Conservation (phyloP, 768 basidiomycete genomes). For the Suillus weaverae region DNA sequence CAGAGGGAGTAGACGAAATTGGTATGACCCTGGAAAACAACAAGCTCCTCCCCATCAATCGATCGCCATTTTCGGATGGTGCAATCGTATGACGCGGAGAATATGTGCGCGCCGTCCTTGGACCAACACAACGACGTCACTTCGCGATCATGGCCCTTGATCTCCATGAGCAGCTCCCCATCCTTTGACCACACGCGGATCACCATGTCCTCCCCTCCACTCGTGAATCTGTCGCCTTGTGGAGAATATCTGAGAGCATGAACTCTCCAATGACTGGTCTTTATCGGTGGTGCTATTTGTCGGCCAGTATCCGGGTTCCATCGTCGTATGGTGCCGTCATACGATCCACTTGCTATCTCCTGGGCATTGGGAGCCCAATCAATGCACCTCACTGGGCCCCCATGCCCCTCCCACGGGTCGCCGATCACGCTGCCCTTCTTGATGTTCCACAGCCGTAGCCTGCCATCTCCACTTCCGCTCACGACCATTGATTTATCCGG, state of each 20-base stretch:
- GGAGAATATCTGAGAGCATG: neutral
- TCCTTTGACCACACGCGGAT: neutral
- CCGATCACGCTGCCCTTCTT: neutral
- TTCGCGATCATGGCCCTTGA: rapidly evolving
- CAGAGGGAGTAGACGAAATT: neutral
- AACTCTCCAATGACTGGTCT: neutral
- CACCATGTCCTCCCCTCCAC: neutral
- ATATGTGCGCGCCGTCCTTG: neutral
- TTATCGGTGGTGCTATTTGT: neutral
- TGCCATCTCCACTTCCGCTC: neutral
- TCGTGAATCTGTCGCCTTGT: neutral
- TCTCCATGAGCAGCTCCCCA: neutral
- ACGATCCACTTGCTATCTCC: slow-evolving; percentile 13
- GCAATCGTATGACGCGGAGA: neutral
- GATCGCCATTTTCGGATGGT: neutral
- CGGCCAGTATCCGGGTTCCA: slow-evolving; percentile 14
- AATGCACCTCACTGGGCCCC: neutral
- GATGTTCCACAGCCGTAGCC: neutral
- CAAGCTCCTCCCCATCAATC: neutral
- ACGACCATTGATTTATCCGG: neutral
- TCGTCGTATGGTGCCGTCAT: slow-evolving; percentile 12
- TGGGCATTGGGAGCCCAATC: slow-evolving; percentile 18
- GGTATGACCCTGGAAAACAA: neutral
- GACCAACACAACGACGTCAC: neutral
- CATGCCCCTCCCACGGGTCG: slow-evolving; percentile 1